Percentiles rank a stretch among this genome's conserved stretches.
phyloP scores from a whole-genome alignment of 208 protist genomes.

The Acanthamoeba royreba region DNA sequence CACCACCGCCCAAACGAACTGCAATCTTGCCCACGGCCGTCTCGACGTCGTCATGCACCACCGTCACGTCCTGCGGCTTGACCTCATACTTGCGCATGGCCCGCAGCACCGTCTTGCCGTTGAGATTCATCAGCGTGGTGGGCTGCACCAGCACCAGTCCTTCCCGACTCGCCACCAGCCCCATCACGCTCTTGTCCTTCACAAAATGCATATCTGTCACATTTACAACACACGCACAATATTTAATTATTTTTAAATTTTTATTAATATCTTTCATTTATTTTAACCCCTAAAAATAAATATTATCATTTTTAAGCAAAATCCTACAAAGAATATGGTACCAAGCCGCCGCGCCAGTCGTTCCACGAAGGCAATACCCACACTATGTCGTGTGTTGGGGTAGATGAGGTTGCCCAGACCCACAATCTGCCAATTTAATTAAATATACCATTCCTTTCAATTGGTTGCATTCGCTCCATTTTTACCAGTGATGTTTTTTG shows the following conservation, averaged over 20 bases:
- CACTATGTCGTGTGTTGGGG: conserved; percentile 24
- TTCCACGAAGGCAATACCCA: conserved; percentile 12
- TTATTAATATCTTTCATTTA: too few species aligned
- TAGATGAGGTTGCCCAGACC: not conserved
- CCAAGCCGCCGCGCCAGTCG: not conserved
- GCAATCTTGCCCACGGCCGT: conserved; percentile 1
- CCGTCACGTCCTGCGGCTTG: not conserved
- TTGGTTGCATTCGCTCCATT: too few species aligned
- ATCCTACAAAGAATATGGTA: not conserved
- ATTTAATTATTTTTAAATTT: too few species aligned
- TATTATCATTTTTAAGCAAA: too few species aligned
- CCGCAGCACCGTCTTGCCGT: conserved; percentile 2
- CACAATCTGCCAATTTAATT: not conserved
- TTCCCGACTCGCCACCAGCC: not conserved
- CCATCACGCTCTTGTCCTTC: not conserved
- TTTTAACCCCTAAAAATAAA: not conserved
- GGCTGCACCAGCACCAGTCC: conserved; percentile 33
- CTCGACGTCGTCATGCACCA: conserved; percentile 30
- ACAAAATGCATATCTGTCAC: not conserved
- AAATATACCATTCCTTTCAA: too few species aligned
- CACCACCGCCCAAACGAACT: not conserved
- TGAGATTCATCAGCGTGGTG: conserved; percentile 37
- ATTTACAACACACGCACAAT: not conserved
- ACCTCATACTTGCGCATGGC: not conserved
- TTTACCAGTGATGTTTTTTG: too few species aligned